phyloP scores from a whole-genome alignment of 176 grass and related monocot species.

The Oryza coarctata region DNA sequence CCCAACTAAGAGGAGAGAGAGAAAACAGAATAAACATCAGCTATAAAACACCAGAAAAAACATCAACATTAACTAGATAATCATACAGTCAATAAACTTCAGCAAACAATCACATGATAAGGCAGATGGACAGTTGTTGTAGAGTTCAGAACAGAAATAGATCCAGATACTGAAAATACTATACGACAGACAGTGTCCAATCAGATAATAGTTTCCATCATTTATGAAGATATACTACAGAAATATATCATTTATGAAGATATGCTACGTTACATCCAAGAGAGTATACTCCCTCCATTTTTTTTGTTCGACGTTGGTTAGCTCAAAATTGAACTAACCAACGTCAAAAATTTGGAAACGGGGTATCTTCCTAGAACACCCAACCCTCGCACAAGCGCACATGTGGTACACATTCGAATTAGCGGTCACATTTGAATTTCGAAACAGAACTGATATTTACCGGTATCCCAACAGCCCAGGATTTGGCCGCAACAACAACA shows the following conservation, averaged over 20 bases:
- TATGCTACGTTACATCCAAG: neutral
- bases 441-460: slow-evolving; percentile 37
- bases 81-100: neutral
- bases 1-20: slow-evolving; percentile 54
- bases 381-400: neutral
- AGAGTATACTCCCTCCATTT: too few species aligned
- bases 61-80: neutral
- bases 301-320: too few species aligned
- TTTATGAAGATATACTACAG: neutral
- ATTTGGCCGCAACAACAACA: slow-evolving; percentile 56
- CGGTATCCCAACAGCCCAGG: slow-evolving; percentile 81
- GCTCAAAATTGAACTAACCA: too few species aligned
- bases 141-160: slow-evolving; percentile 23
- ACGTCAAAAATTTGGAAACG: too few species aligned
- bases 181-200: neutral
- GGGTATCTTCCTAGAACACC: neutral
- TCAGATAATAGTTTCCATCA: neutral
- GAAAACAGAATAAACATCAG: neutral
- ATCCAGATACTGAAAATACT: neutral
- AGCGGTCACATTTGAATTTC: neutral
- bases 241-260: neutral
- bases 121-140: neutral
- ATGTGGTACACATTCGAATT: neutral
- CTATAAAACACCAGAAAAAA: neutral
- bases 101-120: slow-evolving; percentile 10